Base-by-base conservation (phyloP, 2,329 filamentous ascomycete species). In the Epicoccum sorghinum region DNA sequence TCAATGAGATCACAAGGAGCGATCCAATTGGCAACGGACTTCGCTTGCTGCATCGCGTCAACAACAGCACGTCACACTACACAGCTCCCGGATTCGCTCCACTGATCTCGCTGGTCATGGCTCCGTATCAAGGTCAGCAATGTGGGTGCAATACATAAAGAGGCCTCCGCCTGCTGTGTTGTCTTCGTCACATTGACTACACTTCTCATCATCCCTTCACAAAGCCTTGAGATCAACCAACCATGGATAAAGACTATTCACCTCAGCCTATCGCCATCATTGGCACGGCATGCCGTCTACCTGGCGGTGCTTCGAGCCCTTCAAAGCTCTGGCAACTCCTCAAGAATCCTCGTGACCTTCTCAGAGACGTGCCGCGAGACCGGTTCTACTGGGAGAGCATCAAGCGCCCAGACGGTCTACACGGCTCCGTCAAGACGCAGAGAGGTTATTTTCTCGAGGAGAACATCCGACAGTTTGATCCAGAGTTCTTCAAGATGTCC, bases 401-500 rank as follows among this genome's bases (percentile, higher is more conserved):
- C 12, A n/a, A 33, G 25, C 25, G 25, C 12, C 3, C 25, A 32
- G 44, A 39, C 23, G 24, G 33, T 3, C 23, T 27, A 9, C 43
- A 46, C 25, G 43, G 42, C 12, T 37, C 32, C 4, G 27, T n/a
- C 33, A 47, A 38, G 44, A 38, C 38, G 23, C 24, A 30, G 13
- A 38, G 23, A 23, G 24, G 23, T 13, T 46, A 37, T 23, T 37
- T 37, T 18, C 23, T 47, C 7, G 33, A 32, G 9, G 47, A 42
- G 14, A 30, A 49, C 7, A 36, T 42, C 8, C 29, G 38, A n/a
- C 7, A 22, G n/a, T 66, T 67, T 38, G 65, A 70, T 37, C 50
- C 51, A 0, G 12, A 25, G 1, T 69, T 69, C 57, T 69, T 70
- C 51, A 41, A 37, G 13, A 59, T 67, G 27, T 50, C 30, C 2